Evolutionary conservation across 441 rosid genomes (phyloP).

Genomic region (Erodium texanum): DNA sequence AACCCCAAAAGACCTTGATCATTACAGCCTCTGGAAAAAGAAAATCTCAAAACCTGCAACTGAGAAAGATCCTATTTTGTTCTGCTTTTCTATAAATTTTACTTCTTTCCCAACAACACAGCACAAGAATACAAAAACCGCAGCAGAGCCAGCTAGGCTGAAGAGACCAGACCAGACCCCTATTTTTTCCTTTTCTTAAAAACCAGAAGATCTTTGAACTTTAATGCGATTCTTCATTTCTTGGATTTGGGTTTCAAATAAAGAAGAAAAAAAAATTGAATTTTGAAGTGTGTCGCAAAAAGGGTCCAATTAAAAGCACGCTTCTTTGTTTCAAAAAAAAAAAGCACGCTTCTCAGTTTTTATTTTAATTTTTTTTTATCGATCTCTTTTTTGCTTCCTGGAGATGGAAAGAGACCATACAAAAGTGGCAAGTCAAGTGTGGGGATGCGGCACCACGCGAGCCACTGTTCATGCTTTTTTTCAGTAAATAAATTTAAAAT

Average conservation of each 20-base stretch:
- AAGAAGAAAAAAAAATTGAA: too few relatives aligned
- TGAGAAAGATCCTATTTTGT: background rate
- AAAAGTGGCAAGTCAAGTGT: background rate
- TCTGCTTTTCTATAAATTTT: background rate
- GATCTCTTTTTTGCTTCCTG: background rate
- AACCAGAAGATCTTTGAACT: background rate
- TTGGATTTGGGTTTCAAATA: background rate
- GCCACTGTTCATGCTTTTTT: background rate
- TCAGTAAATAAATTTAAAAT: background rate
- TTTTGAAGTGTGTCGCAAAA: background rate
- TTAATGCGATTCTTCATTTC: background rate
- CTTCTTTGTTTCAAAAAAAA: background rate
- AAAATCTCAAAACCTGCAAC: conserved; percentile 1
- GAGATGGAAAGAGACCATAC: background rate
- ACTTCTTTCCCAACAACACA: too few relatives aligned
- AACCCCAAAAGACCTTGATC: background rate
- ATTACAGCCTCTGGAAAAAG: background rate
- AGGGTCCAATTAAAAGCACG: conserved; percentile 2
- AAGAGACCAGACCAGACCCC: background rate
- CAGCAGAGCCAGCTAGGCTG: background rate
- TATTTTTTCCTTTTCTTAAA: too few relatives aligned
- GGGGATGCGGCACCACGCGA: background rate
- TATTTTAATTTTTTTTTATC: too few relatives aligned
- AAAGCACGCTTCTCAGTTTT: too few relatives aligned
- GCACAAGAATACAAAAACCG: background rate